These are phyloP conservation scores for Eucalyptus polyanthemos DNA, from an alignment of 345 rosid genomes.

Conservation along the genomic window DNA sequence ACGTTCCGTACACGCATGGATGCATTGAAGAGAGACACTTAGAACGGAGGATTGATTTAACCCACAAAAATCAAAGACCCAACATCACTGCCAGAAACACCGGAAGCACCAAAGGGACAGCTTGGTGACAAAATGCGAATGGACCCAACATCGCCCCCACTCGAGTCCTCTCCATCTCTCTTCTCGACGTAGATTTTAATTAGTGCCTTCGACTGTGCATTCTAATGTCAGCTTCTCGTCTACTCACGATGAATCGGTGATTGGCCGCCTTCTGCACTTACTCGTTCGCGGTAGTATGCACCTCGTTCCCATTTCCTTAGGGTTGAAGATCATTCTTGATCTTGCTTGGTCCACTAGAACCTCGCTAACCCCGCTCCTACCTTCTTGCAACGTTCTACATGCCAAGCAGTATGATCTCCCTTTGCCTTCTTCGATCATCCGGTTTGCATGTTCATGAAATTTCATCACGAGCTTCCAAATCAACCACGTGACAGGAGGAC, in stretches of 20 bases:
- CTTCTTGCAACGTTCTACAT: background rate
- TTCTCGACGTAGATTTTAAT: background rate
- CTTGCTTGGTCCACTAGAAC: background rate
- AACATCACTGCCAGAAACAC: conserved; percentile 4
- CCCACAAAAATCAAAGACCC: background rate
- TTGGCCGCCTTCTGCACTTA: background rate
- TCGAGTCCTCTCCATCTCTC: background rate
- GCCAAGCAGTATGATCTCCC: background rate
- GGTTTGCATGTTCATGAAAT: background rate
- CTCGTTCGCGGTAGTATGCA: background rate
- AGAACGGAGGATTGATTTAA: background rate
- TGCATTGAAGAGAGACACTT: background rate
- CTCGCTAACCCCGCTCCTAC: background rate
- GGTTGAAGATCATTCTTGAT: background rate
- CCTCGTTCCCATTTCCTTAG: background rate
- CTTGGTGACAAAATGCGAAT: background rate
- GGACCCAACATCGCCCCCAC: background rate
- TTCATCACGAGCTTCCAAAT: background rate
- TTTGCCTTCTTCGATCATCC: background rate
- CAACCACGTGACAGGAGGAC: background rate
- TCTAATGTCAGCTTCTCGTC: background rate
- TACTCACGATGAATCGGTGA: background rate
- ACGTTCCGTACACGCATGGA: background rate
- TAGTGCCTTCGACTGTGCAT: background rate
- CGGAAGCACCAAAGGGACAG: background rate